Percentiles rank a stretch among this genome's conserved stretches.
Conservation (phyloP, 345 rosid genomes). For the Acer yangbiense region DNA sequence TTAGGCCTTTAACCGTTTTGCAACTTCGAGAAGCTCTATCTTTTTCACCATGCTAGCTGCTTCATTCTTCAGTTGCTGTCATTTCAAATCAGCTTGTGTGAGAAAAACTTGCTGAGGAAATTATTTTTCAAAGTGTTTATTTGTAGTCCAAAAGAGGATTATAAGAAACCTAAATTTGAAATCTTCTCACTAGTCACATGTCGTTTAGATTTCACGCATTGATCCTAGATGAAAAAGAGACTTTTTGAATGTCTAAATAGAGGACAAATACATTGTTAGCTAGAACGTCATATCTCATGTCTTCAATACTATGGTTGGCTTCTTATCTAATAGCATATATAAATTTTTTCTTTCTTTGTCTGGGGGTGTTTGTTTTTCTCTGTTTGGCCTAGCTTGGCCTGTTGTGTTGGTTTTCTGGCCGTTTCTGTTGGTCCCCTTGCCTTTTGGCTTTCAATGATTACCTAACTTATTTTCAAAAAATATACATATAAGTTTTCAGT, state of each 20-base stretch:
- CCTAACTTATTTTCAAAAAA: too few relatives aligned
- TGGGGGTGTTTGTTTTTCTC: too few relatives aligned
- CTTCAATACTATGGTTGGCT: background rate
- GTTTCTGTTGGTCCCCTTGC: too few relatives aligned
- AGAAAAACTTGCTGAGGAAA: background rate
- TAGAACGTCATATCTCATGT: background rate
- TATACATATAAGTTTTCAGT: background rate
- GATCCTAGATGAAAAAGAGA: too few relatives aligned
- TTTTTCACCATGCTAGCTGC: conserved; percentile 70
- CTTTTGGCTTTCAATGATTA: too few relatives aligned
- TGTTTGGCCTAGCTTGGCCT: too few relatives aligned
- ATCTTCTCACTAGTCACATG: background rate
- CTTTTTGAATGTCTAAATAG: too few relatives aligned
- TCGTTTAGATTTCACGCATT: background rate
- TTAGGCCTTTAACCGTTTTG: conserved; percentile 51
- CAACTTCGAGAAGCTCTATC: conserved; percentile 75
- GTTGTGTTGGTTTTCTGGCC: too few relatives aligned
- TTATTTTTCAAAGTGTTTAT: background rate
- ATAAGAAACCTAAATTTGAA: background rate
- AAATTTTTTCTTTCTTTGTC: too few relatives aligned
- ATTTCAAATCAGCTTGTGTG: conserved; percentile 20
- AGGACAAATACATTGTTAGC: too few relatives aligned
- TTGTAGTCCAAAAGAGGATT: background rate
- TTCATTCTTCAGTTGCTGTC: conserved; percentile 78
- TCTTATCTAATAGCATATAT: too few relatives aligned